Conservation (phyloP, 2,329 filamentous ascomycete genomes). For the Paecilomyces formosus region DNA sequence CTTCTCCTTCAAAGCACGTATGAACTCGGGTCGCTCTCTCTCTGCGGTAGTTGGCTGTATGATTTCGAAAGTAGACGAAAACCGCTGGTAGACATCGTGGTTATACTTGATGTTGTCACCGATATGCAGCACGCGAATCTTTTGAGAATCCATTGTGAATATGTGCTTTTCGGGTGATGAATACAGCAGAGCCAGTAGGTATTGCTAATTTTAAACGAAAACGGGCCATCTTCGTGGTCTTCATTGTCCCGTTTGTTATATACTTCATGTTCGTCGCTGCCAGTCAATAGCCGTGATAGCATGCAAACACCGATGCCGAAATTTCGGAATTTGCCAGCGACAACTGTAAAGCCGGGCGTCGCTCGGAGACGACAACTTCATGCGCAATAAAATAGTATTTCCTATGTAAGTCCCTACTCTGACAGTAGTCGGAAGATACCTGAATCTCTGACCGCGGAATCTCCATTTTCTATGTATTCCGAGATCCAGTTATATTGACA, state of each 20-base stretch:
- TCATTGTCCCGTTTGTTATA: background rate
- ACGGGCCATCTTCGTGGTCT: background rate
- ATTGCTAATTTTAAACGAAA: background rate
- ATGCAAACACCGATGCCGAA: background rate
- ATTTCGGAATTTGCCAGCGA: background rate
- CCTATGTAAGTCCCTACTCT: background rate
- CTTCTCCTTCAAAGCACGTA: slow-evolving; percentile 29
- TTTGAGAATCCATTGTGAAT: background rate
- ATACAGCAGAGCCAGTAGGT: background rate
- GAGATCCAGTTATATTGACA: background rate
- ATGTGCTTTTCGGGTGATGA: background rate
- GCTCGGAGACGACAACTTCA: background rate
- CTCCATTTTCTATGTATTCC: background rate
- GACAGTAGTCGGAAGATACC: background rate
- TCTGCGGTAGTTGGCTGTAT: slow-evolving; percentile 28
- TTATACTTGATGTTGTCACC: slow-evolving; percentile 42
- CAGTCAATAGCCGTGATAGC: background rate
- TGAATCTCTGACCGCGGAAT: background rate
- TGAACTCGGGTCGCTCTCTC: slow-evolving; percentile 25
- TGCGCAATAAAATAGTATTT: background rate
- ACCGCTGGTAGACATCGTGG: slow-evolving; percentile 29
- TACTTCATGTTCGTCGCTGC: background rate
- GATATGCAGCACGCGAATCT: slow-evolving; percentile 34
- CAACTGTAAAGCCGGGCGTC: background rate
- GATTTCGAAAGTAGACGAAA: slow-evolving; percentile 27